Percentiles rank a stretch among this genome's conserved stretches.
These are phyloP conservation scores for Sclerotinia nivalis DNA, from an alignment of 2,329 filamentous ascomycete species.

Conservation along the genomic window DNA sequence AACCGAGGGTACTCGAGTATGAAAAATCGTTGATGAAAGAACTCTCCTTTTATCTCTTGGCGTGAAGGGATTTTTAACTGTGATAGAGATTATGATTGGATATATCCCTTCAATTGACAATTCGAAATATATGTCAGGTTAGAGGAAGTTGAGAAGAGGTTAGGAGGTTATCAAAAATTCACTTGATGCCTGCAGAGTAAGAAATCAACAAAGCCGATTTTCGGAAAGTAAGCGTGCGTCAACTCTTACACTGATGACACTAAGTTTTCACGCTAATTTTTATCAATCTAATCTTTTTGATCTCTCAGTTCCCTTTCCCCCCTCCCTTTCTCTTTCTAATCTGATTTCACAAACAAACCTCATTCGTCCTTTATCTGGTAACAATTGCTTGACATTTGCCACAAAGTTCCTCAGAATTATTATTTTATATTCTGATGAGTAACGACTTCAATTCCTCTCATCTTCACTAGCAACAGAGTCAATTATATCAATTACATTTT, in stretches of 20 bases:
- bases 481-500: not conserved
- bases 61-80: not conserved
- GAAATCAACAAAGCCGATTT: conserved; percentile 17
- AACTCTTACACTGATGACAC: not conserved
- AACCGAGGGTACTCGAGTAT: not conserved
- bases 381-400: not conserved
- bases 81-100: conserved; percentile 2
- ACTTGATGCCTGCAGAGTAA: conserved; percentile 1
- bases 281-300: conserved; percentile 26
- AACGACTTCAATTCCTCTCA: not conserved
- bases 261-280: conserved; percentile 23
- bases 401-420: not conserved
- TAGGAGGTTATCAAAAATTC: not conserved
- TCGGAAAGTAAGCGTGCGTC: conserved; percentile 17
- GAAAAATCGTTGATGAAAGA: not conserved
- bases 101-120: not conserved
- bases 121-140: not conserved
- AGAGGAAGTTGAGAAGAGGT: not conserved
- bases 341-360: conserved; percentile 2
- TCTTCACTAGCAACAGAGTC: not conserved
- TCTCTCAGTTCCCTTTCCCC: conserved; percentile 7
- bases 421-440: not conserved
- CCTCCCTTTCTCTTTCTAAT: conserved; percentile 1
- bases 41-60: conserved; percentile 7
- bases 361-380: not conserved